Base-by-base conservation (phyloP, 768 basidiomycete genomes). In the Neoboletus brunneissimus region DNA sequence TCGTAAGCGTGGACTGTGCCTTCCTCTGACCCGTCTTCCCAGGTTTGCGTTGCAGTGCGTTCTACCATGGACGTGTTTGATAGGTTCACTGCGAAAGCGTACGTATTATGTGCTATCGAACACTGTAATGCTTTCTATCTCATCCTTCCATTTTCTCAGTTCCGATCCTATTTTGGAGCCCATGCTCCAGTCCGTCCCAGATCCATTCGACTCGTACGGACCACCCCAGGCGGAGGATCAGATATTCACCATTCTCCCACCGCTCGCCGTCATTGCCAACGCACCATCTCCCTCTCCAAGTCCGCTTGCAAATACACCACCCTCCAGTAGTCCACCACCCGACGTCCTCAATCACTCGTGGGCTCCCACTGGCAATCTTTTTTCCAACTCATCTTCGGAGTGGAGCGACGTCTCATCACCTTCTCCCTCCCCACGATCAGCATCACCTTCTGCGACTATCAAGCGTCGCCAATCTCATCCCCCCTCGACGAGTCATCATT, bases 51-150 rank as follows among this genome's bases (percentile, higher is more conserved):
- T 32, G 87, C 87, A 3, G 88, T 96, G 51, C 87, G 94, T 52
- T 91, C 91, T 32, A 89, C 91, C 15, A 86, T 98, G 81, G 94
- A 98, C 64, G 81, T 97, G 9, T 94, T 94, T 64, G 94, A 96
- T 68, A 81, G 84, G 56, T 83, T 94, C 59, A 91, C 89, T 13
- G 80, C 89, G 23, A 94, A 93, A 76, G 84, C 91, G 90, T 93
- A 77, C 62, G 89, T 65, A 54, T 51, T n/a, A 46, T 51, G 44
- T 38, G 41, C 37, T 41, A 48, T 50, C 32, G 41, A 41, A 41
- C 11, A 53, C 54, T 51, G 46, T 59, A 27, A 41, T 44, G 6
- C 31, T 15, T 47, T 55, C 34, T 52, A 51, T 49, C 57, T 51
- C 64, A 59, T 49, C 41, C 48, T 53, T 52, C 46, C 44, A 53